Percentiles rank a stretch among this genome's conserved stretches.
phyloP scores from a whole-genome alignment of 768 basidiomycete genomes.

The Termitomyces sp. region DNA sequence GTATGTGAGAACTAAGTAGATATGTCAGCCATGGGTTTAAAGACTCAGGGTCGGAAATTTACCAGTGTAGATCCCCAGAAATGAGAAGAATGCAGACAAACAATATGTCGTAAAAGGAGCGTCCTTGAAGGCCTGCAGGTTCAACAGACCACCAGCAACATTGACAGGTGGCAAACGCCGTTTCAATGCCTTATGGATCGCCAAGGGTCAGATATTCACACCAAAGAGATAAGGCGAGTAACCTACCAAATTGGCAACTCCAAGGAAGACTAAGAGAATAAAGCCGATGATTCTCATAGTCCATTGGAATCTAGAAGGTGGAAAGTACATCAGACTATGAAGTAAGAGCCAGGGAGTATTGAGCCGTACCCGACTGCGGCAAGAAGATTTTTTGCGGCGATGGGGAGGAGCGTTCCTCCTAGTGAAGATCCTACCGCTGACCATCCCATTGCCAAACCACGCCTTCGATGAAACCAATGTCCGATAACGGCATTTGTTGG shows the following conservation, averaged over 20 bases:
- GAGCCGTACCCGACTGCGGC: conserved; percentile 32
- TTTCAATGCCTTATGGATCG: conserved; percentile 27
- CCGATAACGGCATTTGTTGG: conserved; percentile 54
- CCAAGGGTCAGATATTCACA: neutral
- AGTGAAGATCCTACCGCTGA: conserved; percentile 61
- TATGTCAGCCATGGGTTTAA: conserved; percentile 26
- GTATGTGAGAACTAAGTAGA: conserved; percentile 58
- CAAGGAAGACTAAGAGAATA: conserved; percentile 47
- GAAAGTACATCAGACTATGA: neutral
- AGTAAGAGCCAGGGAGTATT: neutral
- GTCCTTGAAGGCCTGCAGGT: conserved; percentile 45
- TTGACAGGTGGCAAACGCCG: conserved; percentile 53
- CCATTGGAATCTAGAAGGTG: conserved; percentile 62
- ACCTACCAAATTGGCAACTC: conserved; percentile 46
- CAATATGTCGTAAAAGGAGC: conserved; percentile 54
- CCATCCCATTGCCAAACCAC: conserved; percentile 50
- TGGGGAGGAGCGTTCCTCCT: conserved; percentile 67
- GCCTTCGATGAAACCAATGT: conserved; percentile 68
- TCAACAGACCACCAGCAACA: conserved; percentile 52
- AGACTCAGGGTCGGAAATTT: conserved; percentile 9
- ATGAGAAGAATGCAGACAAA: conserved; percentile 46
- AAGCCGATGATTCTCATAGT: conserved; percentile 69
- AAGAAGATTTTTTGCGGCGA: conserved; percentile 51
- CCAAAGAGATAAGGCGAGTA: neutral
- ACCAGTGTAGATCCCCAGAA: conserved; percentile 71